Conservation (phyloP, 352 stramenopile genomes). For the Phytopythium sindhum region DNA sequence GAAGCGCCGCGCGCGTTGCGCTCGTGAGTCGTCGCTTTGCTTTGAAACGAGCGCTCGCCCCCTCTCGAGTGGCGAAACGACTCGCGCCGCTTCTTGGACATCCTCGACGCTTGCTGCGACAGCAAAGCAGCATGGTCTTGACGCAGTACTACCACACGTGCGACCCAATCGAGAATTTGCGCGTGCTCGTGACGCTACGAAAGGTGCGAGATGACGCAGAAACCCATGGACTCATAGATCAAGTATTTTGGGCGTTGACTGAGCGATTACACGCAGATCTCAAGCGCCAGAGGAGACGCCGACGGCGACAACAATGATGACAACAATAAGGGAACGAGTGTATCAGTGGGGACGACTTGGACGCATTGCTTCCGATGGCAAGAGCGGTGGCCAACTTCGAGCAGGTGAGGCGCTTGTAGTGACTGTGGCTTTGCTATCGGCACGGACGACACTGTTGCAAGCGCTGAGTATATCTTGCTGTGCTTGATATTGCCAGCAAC, state of each 20-base stretch:
- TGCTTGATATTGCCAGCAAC: not conserved
- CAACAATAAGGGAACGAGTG: slow-evolving; percentile 7
- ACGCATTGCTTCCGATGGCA: slow-evolving; percentile 55
- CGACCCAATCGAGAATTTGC: slow-evolving; percentile 71
- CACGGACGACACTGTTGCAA: not conserved
- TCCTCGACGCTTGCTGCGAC: not conserved
- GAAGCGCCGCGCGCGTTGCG: not conserved
- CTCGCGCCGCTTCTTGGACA: not conserved
- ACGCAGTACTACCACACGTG: slow-evolving; percentile 70
- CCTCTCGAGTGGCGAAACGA: not conserved
- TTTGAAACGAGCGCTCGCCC: not conserved
- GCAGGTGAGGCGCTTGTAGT: not conserved
- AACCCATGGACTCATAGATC: too few species aligned
- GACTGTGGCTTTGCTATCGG: not conserved
- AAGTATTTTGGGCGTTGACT: not conserved
- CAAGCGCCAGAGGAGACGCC: not conserved
- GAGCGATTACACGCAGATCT: not conserved
- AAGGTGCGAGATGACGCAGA: slow-evolving; percentile 47
- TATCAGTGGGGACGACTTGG: slow-evolving; percentile 34
- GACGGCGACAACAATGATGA: not conserved
- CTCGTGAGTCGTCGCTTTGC: not conserved
- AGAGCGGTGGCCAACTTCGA: slow-evolving; percentile 25
- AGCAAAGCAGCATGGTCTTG: slow-evolving; percentile 19
- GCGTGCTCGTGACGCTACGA: slow-evolving; percentile 46
- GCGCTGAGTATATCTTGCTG: not conserved